Evolutionary conservation across 2,329 filamentous ascomycete species (phyloP).

Genomic region (Blastomyces silverae): DNA sequence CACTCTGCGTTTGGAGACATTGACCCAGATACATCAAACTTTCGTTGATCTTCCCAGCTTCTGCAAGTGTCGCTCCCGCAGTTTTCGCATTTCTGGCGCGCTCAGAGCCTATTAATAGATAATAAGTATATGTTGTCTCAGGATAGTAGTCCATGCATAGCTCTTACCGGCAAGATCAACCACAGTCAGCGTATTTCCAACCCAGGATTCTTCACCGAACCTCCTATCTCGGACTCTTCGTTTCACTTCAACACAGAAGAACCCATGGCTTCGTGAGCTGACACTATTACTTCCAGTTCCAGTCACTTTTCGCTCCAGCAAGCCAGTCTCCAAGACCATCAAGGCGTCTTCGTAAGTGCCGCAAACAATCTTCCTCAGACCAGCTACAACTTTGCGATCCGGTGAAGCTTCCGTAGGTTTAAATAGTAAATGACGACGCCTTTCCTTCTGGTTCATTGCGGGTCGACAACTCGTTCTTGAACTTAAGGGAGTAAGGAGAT

Average conservation of each 20-base stretch:
- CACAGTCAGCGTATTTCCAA: conserved; percentile 71
- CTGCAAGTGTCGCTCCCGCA: conserved; percentile 80
- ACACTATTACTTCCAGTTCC: conserved; percentile 91
- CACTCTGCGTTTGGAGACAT: conserved; percentile 90
- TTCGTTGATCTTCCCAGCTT: conserved; percentile 98
- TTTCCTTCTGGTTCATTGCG: conserved; percentile 51
- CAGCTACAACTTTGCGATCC: conserved; percentile 90
- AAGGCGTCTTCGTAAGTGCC: conserved; percentile 74
- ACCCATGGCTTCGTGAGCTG: conserved; percentile 87
- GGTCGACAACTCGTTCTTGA: conserved; percentile 37
- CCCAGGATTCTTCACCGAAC: conserved; percentile 58
- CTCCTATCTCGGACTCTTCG: conserved; percentile 55
- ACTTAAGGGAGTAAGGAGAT: conserved; percentile 60
- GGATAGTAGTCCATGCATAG: not conserved
- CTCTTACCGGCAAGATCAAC: conserved; percentile 73
- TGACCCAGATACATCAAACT: conserved; percentile 97
- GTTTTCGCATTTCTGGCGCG: conserved; percentile 90
- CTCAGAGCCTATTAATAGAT: conserved; percentile 57
- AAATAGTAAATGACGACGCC: conserved; percentile 78
- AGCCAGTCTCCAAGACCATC: conserved; percentile 79
- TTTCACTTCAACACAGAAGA: conserved; percentile 93
- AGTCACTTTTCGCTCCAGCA: conserved; percentile 78
- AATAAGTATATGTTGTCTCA: not conserved
- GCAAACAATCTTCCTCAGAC: conserved; percentile 84
- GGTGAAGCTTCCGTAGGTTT: conserved; percentile 83